A percentile compares a stretch with the other conserved stretches of the same genome.
Evolutionary conservation across 176 grass and related monocot species (phyloP).

Genomic region (Musa beccarii): DNA sequence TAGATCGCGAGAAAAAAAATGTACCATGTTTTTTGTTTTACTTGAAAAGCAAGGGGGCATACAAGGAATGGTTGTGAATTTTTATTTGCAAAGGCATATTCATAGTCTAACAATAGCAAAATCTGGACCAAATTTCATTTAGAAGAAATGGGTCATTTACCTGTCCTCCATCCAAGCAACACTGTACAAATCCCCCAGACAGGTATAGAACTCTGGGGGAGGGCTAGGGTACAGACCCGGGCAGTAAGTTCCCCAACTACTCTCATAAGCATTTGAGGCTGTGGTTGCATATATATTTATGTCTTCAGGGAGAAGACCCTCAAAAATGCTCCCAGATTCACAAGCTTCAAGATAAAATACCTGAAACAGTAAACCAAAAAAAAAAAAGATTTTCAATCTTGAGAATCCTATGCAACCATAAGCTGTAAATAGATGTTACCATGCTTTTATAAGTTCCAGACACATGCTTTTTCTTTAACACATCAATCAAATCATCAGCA

Average conservation of each 20-base stretch:
- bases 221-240: constrained; percentile 57
- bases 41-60: not conserved
- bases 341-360: constrained; percentile 99
- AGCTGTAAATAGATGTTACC: constrained; percentile 31
- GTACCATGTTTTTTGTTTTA: no score
- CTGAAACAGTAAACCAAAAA: constrained; percentile 27
- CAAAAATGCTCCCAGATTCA: constrained; percentile 95
- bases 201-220: constrained; percentile 75
- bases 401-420: no score
- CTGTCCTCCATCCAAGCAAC: constrained; percentile 98
- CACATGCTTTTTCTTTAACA: constrained; percentile 83
- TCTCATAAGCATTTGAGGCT: constrained; percentile 83
- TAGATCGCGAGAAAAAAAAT: no score
- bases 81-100: not conserved
- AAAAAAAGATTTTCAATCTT: not conserved
- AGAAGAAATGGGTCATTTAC: constrained; percentile 22
- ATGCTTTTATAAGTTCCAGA: constrained; percentile 93
- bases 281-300: constrained; percentile 94
- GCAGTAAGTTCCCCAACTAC: constrained; percentile 94
- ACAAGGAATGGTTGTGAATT: not conserved
- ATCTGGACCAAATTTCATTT: not conserved
- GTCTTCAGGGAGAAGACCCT: constrained; percentile 65
- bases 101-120: not conserved
- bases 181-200: constrained; percentile 91
- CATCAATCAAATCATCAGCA: constrained; percentile 61